phyloP scores from a whole-genome alignment of 2,329 filamentous ascomycete genomes.

The Paracorniculantispora psalliotae region DNA sequence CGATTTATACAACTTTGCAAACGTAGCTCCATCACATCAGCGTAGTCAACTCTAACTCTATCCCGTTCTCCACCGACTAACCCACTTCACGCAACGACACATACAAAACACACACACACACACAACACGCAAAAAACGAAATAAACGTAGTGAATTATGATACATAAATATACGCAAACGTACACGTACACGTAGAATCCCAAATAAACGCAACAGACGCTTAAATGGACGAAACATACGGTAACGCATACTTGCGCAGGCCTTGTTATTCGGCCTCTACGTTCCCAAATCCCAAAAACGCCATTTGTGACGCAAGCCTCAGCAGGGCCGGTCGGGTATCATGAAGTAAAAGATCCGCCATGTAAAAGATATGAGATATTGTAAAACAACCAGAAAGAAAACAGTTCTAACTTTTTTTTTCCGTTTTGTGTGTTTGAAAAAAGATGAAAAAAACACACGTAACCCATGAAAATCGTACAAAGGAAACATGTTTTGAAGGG shows the following conservation, averaged over 20 bases:
- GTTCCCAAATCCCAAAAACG: not conserved
- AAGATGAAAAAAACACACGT: not conserved
- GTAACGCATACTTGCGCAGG: constrained; percentile 2
- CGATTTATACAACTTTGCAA: not conserved
- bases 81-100: not conserved
- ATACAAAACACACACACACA: constrained; percentile 13
- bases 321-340: constrained; percentile 8
- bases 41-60: too few species aligned
- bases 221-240: not conserved
- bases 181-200: constrained; percentile 3
- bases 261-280: constrained; percentile 1
- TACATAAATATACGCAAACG: constrained; percentile 12
- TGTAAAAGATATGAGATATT: constrained; percentile 11
- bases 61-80: not conserved
- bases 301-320: constrained; percentile 3
- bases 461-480: not conserved
- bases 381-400: constrained; percentile 2
- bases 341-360: constrained; percentile 10
- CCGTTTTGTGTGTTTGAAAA: constrained; percentile 2
- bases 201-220: constrained; percentile 12
- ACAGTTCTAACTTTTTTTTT: not conserved
- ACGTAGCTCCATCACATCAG: too few species aligned
- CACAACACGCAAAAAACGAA: constrained; percentile 19
- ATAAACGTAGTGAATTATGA: constrained; percentile 16
- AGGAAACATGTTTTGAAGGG: not conserved